A percentile compares a stretch with the other conserved stretches of the same genome.
Conservation (phyloP, 257 asterid genomes). For the Scutellaria baicalensis region DNA sequence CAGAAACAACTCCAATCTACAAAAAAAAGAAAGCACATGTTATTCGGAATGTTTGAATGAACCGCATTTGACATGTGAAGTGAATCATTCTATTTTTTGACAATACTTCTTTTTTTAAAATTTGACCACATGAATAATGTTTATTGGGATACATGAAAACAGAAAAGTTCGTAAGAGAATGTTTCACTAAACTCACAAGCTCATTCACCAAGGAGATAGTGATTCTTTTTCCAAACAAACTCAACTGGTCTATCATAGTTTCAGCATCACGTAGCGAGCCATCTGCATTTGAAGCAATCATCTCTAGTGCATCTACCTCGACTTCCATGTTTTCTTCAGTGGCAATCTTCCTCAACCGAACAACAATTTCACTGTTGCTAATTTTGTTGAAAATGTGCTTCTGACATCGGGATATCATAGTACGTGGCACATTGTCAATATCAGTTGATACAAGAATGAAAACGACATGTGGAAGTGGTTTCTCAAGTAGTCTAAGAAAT, state of each 20-base stretch:
- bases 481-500: slow-evolving; percentile 73
- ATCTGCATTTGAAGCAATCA: slow-evolving; percentile 87
- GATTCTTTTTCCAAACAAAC: slow-evolving; percentile 83
- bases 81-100: not conserved
- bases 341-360: slow-evolving; percentile 64
- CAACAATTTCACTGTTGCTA: slow-evolving; percentile 60
- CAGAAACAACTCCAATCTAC: slow-evolving; percentile 97
- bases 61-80: not conserved
- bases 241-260: slow-evolving; percentile 92
- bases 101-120: not conserved
- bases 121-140: not conserved
- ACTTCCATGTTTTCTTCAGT: slow-evolving; percentile 62
- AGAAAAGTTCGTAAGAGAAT: not conserved
- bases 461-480: slow-evolving; percentile 59
- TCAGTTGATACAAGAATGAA: slow-evolving; percentile 75
- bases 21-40: slow-evolving; percentile 1
- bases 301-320: slow-evolving; percentile 73
- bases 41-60: not conserved
- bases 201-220: slow-evolving; percentile 87
- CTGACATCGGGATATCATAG: slow-evolving; percentile 83
- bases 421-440: slow-evolving; percentile 69
- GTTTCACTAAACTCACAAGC: slow-evolving; percentile 55
- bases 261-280: slow-evolving; percentile 96
- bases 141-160: not conserved
- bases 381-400: slow-evolving; percentile 77